Base-by-base conservation (phyloP, 2,329 filamentous ascomycete species). In the Neofusicoccum parvum region DNA sequence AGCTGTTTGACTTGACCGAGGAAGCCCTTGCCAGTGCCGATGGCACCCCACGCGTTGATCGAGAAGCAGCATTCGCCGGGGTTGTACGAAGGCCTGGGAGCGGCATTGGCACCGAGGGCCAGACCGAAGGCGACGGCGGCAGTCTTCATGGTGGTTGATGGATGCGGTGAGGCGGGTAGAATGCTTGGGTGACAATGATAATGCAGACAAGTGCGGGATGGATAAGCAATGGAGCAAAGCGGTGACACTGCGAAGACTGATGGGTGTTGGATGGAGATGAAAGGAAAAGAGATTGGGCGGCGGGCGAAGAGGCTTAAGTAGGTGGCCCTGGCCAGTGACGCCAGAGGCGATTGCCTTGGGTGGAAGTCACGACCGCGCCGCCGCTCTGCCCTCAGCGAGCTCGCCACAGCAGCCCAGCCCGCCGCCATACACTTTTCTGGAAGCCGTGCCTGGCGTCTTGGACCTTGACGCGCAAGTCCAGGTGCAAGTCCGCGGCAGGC, bases 191-290 rank as follows among this genome's bases (percentile, higher is more conserved):
- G 43, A 14, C 15, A 41, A 49, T 12, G 43, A 4, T 11, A 41
- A 49, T 27, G 27, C 20, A 43, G 43, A 59, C 54, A 59, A 59
- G 56, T 48, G 32, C 20, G 56, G 56, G 43, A 60, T 37, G 56
- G 56, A 11, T 27, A 60, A 51, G 59, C 59, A 62, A 51, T 43
- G 59, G 46, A 62, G 46, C 59, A 62, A 62, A n/a, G 46, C 15
- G 59, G 37, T 62, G 50, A 62, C 5, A 32, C 46, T 50, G 43
- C 17, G 12, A 20, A 43, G 10, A 58, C 9, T 45, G 62, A 63
- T 54, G 60, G 48, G 23, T 64, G 15, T 9, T 54, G 51, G 60
- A 10, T 11, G 49, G 34, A 54, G 62, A 46, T 48, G 49, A 64
- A 54, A 32, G 39, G 43, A 23, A 54, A 20, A 58, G 36, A 17